These are phyloP conservation scores for Wallacemonas sp. DNA, from an alignment of 208 protist genomes.

Conservation along the genomic window DNA sequence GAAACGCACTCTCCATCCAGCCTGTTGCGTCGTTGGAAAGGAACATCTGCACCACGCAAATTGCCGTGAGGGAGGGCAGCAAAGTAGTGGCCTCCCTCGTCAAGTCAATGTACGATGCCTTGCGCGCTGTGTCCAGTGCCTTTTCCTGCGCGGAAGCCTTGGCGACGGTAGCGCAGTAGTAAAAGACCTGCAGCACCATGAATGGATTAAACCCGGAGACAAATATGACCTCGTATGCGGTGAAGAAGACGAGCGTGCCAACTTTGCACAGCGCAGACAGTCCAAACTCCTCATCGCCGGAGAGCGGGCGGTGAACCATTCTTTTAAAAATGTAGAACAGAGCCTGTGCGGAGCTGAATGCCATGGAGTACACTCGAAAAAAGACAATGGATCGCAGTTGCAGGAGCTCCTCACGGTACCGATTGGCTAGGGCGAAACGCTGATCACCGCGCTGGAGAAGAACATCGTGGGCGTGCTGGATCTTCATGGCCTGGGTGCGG, in stretches of 20 bases:
- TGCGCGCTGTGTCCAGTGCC: slow-evolving; percentile 30
- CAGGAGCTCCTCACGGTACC: slow-evolving; percentile 61
- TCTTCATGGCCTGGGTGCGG: slow-evolving; percentile 51
- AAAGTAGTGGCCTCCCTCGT: slow-evolving; percentile 49
- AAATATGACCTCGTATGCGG: slow-evolving; percentile 56
- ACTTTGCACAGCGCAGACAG: slow-evolving; percentile 42
- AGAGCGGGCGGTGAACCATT: slow-evolving; percentile 6
- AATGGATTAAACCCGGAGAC: slow-evolving; percentile 59
- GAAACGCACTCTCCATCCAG: slow-evolving; percentile 46
- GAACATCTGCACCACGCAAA: slow-evolving; percentile 17
- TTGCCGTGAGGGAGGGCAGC: slow-evolving; percentile 30
- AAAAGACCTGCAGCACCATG: slow-evolving; percentile 66
- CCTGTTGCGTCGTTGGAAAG: slow-evolving; percentile 1
- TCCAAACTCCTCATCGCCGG: slow-evolving; percentile 10
- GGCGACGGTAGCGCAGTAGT: slow-evolving; percentile 43
- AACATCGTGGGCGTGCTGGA: slow-evolving; percentile 82
- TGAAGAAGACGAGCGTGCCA: slow-evolving; percentile 61
- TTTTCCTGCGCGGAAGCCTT: slow-evolving; percentile 50
- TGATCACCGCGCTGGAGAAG: slow-evolving; percentile 68
- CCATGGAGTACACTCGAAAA: slow-evolving; percentile 80
- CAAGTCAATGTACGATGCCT: slow-evolving; percentile 70
- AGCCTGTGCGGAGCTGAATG: slow-evolving; percentile 58
- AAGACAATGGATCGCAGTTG: slow-evolving; percentile 71
- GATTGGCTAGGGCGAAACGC: slow-evolving; percentile 53
- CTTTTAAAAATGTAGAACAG: slow-evolving; percentile 39